Base-by-base conservation (phyloP, 2,329 filamentous ascomycete genomes). In the Colletotrichum higginsianum region DNA sequence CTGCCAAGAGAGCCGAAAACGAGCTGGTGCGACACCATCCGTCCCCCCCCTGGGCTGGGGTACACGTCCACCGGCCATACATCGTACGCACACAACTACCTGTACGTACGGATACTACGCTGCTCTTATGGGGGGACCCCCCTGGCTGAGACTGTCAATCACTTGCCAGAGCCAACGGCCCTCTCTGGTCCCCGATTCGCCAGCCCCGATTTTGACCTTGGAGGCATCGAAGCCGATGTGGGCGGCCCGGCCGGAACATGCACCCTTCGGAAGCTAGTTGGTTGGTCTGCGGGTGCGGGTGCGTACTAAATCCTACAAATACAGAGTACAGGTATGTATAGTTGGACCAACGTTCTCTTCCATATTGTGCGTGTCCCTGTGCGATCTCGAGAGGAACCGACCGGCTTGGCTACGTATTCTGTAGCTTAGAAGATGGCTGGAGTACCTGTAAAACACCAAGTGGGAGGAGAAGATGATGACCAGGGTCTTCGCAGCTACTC, bases 1-100 rank as follows among this genome's bases (percentile, higher is more conserved):
- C 42, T 64, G 68, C 68, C 68, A 68, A 71, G 68, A n/a, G 21
- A 30, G 57, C 65, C 68, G 50, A 64, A 64, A 71, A 47, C 40
- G 40, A 53, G 9, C 47, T 71, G 53, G 68, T 71, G 68, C 58
- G 68, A 71, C 68, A 50, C 35, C 21, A 21, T n/a, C 52, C 66
- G 26, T 5, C 16, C 40, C 9, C 23, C 40, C 57, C 23, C 30
- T 40, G 30, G 30, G 12, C 26, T 26, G 26, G 26, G 26, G 26
- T 26, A 26, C 26, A 26, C 30, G 30, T 30, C 30, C 30, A 30
- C 30, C 5, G 4, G 26, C 26, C 26, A 26, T 26, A 26, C 26
- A 8, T 30, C 0, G 30, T 8, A 30, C 6, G 30, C 55, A 40
- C 40, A 58, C 49, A 30, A 30, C 1, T 30, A 30, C 3, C 26